A percentile compares a stretch with the other conserved stretches of the same genome.
Evolutionary conservation across 495 filamentous ascomycete genomes (phyloP).

Genomic region (Letharia lupina): DNA sequence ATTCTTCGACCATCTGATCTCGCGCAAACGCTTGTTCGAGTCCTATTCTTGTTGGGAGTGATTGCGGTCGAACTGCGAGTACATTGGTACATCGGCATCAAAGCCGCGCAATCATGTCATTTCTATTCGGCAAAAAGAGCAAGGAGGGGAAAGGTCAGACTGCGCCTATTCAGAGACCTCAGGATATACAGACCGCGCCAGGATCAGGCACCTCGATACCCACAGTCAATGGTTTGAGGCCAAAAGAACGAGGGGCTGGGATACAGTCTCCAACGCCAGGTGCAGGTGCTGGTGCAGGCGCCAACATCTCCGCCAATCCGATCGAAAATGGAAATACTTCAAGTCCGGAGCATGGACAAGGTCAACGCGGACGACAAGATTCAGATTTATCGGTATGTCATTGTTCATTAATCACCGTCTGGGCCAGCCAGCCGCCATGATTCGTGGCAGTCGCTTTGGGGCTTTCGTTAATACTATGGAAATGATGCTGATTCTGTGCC

Average conservation of each 20-base stretch:
- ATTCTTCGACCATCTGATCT: neutral
- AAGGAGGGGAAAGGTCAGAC: conserved; percentile 34
- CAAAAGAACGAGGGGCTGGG: conserved; percentile 30
- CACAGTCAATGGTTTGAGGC: conserved; percentile 35
- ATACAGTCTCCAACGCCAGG: conserved; percentile 50
- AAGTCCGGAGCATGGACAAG: conserved; percentile 46
- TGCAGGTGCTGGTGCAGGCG: conserved; percentile 53
- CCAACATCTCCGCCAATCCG: conserved; percentile 56
- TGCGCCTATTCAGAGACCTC: conserved; percentile 44
- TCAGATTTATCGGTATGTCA: conserved; percentile 44
- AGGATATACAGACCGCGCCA: conserved; percentile 46
- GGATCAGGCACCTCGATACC: conserved; percentile 31
- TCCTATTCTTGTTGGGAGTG: neutral
- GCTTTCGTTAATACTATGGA: neutral
- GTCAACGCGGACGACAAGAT: conserved; percentile 42
- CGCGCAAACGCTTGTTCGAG: neutral
- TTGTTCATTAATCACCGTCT: neutral
- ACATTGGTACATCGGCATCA: neutral
- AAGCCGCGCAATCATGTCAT: conserved; percentile 39
- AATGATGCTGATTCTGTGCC: neutral
- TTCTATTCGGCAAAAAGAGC: conserved; percentile 58
- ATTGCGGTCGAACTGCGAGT: neutral
- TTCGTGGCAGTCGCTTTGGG: neutral
- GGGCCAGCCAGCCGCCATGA: neutral
- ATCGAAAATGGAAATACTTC: conserved; percentile 37